Base-by-base conservation (phyloP, 257 asterid species). In the Mitragyna speciosa region DNA sequence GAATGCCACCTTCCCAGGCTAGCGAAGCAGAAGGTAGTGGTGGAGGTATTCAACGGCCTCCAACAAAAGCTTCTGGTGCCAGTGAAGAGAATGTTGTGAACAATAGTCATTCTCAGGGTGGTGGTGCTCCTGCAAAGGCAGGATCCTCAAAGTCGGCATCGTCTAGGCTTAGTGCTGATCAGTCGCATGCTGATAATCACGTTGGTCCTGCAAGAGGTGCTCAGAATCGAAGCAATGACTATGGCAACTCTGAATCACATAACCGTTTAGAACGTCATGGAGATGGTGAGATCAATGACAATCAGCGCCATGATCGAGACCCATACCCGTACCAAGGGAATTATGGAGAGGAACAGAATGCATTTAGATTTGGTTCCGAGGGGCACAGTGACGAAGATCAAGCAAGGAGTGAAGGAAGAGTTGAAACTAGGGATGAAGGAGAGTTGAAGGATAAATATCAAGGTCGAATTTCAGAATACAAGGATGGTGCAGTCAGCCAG, bases 11-110 rank as follows among this genome's bases (percentile, higher is more conserved):
- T 70, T 81, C 92, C 69, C 95, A 89, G 82, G 91, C 89, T 75
- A 88, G 91, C 70, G 98, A 94, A 87, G 92, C 96, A 22, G 97
- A 92, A 81, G 97, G 89, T 43, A 88, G 95, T 80, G 94, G 84
- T 26, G 96, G 90, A 72, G 94, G 89, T 76, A 85, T 83, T 82
- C 92, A 86, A 80, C 83, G 91, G 78, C 96, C 90, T 76, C 84
- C 84, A 19, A 77, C 84, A 9, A 92, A 89, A 84, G 83, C 84
- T 72, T 85, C 89, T 63, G 81, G 68, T 64, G 47, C 84, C 39
- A 83, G 82, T 65, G 98, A 91, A 77, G 91, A 92, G 77, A 90
- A 80, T 41, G 70, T 45, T 43, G 54, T 82, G 47, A 77, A 79
- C 66, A 64, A 80, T 41, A 83, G 84, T 75, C 86, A 86, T 73